Evolutionary conservation across 2,329 filamentous ascomycete species (phyloP), one percentile per base, ranked within the genome.

Genomic region (Penicillium sp.): DNA sequence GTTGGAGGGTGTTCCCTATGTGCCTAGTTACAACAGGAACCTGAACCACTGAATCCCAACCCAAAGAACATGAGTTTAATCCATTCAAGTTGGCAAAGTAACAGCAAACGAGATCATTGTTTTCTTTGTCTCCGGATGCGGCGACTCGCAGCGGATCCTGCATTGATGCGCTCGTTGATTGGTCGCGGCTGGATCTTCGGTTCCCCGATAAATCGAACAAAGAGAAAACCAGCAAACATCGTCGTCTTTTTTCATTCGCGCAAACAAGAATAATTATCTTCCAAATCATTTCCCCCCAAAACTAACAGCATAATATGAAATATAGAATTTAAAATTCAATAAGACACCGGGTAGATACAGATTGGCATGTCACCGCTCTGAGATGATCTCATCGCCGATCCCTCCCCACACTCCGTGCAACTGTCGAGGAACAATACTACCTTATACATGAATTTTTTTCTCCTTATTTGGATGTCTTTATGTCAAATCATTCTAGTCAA

Each of bases 61-160:
- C n/a, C 11, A 42, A 42, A 2, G 27, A 29, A 2, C 26, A 10
- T 22, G 4, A 39, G 35, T 19, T 39, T 19, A n/a, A 19, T 39
- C n/a, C 35, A 19, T 19, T 39, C n/a, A 19, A 16, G 7, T 37
- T 37, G 35, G 35, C 4, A 50, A 50, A 37, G 33, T 37, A 39
- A 42, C 48, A 65, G 58, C 65, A 62, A 68, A 67, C 63, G 60
- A 60, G 55, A 60, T 65, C 59, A 67, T 67, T 67, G 63, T 66
- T 66, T 62, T 66, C 64, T 66, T 66, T 66, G 62, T 65, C 52
- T 57, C 63, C 64, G 64, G 56, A 63, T 63, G 61, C 64, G 64
- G 64, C 61, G 61, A 66, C 50, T 47, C 49, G 62, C 59, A 55
- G 53, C 39, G 24, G 10, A 24, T 2, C 39, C 53, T 24, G 26